Evolutionary conservation across 148 eudicot genomes (phyloP).

Genomic region (Pouteria glomerata): DNA sequence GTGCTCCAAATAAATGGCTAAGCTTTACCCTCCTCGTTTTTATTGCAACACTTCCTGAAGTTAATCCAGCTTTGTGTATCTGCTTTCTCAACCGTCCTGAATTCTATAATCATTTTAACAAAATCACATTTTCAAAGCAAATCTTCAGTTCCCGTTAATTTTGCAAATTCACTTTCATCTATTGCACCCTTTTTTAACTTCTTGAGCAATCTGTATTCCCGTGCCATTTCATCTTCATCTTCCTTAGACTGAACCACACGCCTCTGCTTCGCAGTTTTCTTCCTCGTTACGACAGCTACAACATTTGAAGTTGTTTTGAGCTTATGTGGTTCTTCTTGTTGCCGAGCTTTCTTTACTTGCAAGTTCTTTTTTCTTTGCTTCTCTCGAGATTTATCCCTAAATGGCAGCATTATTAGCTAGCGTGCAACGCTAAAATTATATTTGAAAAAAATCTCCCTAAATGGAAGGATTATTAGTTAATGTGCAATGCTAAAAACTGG

Average conservation of each 20-base stretch:
- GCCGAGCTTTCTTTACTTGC: conserved; percentile 49
- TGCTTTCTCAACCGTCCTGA: neutral
- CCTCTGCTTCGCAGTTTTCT: conserved; percentile 85
- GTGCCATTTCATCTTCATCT: conserved; percentile 69
- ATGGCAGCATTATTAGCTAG: neutral
- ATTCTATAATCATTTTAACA: neutral
- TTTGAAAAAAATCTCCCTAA: conserved; percentile 43
- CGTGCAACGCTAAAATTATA: neutral
- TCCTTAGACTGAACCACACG: conserved; percentile 67
- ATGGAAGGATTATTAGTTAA: neutral
- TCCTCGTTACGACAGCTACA: conserved; percentile 36
- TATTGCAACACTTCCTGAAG: no score
- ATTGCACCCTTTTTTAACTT: conserved; percentile 81
- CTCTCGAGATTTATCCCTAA: conserved; percentile 92
- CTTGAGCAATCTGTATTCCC: conserved; percentile 69
- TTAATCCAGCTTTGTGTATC: no score
- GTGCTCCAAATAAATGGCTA: no score
- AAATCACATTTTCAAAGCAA: conserved; percentile 24
- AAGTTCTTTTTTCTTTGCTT: conserved; percentile 87
- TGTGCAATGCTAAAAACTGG: neutral
- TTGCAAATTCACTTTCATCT: conserved; percentile 67
- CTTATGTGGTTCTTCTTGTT: conserved; percentile 40
- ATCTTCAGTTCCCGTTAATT: conserved; percentile 77
- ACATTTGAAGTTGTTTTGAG: conserved; percentile 33
- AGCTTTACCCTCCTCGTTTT: no score